These are phyloP conservation scores for Macrophomina pseudophaseolina DNA, from an alignment of 2,329 filamentous ascomycete species.

Conservation along the genomic window DNA sequence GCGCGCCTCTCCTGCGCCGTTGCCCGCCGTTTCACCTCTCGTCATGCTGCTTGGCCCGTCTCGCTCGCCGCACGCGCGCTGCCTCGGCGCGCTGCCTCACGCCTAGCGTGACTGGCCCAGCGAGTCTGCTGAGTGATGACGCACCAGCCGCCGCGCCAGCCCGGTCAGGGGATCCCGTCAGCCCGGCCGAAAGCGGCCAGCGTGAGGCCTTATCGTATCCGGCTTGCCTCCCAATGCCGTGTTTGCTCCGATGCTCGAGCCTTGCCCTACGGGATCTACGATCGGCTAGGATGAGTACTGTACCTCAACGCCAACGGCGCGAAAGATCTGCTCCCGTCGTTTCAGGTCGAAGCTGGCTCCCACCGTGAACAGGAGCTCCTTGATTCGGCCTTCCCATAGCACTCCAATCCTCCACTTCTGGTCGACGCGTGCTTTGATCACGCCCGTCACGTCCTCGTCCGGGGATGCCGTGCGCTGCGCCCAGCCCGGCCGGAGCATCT, in stretches of 20 bases:
- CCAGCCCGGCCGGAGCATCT: slow-evolving; percentile 23
- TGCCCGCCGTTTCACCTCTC: slow-evolving; percentile 23
- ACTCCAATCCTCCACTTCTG: slow-evolving; percentile 85
- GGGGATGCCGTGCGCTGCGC: slow-evolving; percentile 50
- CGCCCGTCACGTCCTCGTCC: slow-evolving; percentile 76
- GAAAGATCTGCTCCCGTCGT: slow-evolving; percentile 75
- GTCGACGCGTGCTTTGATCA: slow-evolving; percentile 87
- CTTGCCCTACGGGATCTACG: slow-evolving; percentile 32
- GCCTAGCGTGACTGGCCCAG: slow-evolving; percentile 1
- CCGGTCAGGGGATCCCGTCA: slow-evolving; percentile 23
- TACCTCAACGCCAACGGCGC: slow-evolving; percentile 76
- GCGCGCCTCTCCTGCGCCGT: background rate
- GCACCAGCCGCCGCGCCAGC: slow-evolving; percentile 22
- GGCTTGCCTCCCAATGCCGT: slow-evolving; percentile 25
- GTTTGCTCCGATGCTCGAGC: slow-evolving; percentile 27
- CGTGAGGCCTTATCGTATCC: slow-evolving; percentile 23
- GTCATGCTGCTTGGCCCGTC: slow-evolving; percentile 16
- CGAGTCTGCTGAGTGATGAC: slow-evolving; percentile 17
- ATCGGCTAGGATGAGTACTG: slow-evolving; percentile 76
- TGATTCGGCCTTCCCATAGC: slow-evolving; percentile 90
- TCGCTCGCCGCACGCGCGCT: background rate
- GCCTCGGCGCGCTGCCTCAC: slow-evolving; percentile 14
- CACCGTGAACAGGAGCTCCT: slow-evolving; percentile 89
- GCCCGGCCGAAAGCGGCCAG: background rate
- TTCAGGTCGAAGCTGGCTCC: slow-evolving; percentile 84